A percentile compares a stretch with the other conserved stretches of the same genome.
These are phyloP conservation scores for Talaromyces verruculosus DNA, from an alignment of 2,329 filamentous ascomycete species.

Conservation along the genomic window DNA sequence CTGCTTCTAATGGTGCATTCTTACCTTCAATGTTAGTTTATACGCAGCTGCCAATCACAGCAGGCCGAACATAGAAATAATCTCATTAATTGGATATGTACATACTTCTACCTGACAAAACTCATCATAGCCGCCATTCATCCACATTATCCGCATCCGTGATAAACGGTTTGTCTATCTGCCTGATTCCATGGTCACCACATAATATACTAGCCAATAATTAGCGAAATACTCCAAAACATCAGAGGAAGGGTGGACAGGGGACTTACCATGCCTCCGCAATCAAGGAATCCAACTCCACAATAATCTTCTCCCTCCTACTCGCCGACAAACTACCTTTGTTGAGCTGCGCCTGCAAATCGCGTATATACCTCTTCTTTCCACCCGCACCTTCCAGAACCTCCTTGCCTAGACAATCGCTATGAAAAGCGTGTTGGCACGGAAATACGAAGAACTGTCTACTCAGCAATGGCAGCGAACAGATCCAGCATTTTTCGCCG, in stretches of 20 bases:
- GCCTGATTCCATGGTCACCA: constrained; percentile 90
- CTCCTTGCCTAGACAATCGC: constrained; percentile 83
- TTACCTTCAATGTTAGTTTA: too few relatives aligned
- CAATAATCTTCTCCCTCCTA: constrained; percentile 77
- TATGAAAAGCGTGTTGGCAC: constrained; percentile 96
- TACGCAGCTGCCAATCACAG: too few relatives aligned
- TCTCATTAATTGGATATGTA: too few relatives aligned
- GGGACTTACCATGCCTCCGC: constrained; percentile 76
- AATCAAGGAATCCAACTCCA: constrained; percentile 87
- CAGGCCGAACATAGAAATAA: too few relatives aligned
- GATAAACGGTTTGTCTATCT: constrained; percentile 91
- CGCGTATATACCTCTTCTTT: constrained; percentile 75
- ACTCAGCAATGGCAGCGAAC: constrained; percentile 79
- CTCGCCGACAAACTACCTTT: constrained; percentile 69
- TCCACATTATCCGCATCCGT: constrained; percentile 67
- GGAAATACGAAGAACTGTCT: constrained; percentile 98
- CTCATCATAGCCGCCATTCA: constrained; percentile 70
- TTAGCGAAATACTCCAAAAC: background rate
- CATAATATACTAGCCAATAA: constrained; percentile 76
- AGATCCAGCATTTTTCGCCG: constrained; percentile 89
- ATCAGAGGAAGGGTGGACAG: too few relatives aligned
- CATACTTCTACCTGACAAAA: too few relatives aligned
- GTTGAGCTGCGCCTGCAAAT: constrained; percentile 80
- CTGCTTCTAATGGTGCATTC: too few relatives aligned
- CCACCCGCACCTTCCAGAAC: constrained; percentile 80